Percentiles rank a stretch among this genome's conserved stretches.
Evolutionary conservation across 495 filamentous ascomycete genomes (phyloP).

Genomic region (Hypoxylon intermedium): DNA sequence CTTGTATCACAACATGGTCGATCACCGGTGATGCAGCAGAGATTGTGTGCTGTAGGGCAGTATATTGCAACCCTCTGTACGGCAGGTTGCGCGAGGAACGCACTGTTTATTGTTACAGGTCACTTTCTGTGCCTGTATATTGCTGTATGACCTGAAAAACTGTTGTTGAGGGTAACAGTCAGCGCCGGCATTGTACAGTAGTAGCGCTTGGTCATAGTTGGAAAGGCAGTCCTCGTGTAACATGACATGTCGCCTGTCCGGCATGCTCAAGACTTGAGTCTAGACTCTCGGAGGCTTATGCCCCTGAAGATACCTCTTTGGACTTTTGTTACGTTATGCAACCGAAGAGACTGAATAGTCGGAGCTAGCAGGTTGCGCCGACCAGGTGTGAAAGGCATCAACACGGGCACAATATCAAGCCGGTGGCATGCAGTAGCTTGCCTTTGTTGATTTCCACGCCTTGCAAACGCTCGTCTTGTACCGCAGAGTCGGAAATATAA

Average conservation of each 20-base stretch:
- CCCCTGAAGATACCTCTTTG: slow-evolving; percentile 1
- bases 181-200: slow-evolving; percentile 15
- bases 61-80: slow-evolving; percentile 22
- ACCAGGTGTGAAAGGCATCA: background rate
- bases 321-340: slow-evolving; percentile 15
- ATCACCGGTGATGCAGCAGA: slow-evolving; percentile 15
- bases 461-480: slow-evolving; percentile 1
- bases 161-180: slow-evolving; percentile 20
- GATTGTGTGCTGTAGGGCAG: slow-evolving; percentile 31
- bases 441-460: slow-evolving; percentile 6
- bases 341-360: too few relatives aligned
- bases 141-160: slow-evolving; percentile 25
- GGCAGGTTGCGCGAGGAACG: slow-evolving; percentile 14
- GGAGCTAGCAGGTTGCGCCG: too few relatives aligned
- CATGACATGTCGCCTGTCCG: slow-evolving; percentile 25
- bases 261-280: slow-evolving; percentile 7
- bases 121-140: slow-evolving; percentile 9
- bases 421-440: slow-evolving; percentile 7
- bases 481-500: background rate
- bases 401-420: slow-evolving; percentile 18
- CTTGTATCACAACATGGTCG: slow-evolving; percentile 14
- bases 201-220: slow-evolving; percentile 10
- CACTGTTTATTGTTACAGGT: slow-evolving; percentile 15
- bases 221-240: slow-evolving; percentile 17
- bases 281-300: slow-evolving; percentile 8